Evolutionary conservation across 306 rosid species (phyloP).

Genomic region (Vigna radiata): DNA sequence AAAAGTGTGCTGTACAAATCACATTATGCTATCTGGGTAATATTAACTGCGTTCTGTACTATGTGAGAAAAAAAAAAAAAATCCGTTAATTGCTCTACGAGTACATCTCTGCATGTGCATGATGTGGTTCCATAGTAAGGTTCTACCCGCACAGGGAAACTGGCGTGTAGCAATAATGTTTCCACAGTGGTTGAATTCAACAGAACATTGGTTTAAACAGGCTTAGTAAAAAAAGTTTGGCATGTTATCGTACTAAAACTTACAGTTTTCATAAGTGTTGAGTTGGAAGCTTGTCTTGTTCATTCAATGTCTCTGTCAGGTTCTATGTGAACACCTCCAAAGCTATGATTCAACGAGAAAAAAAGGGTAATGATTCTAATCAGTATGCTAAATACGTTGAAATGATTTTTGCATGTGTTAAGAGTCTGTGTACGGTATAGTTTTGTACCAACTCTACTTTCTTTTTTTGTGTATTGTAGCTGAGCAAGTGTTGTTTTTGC

Average conservation of each 20-base stretch:
- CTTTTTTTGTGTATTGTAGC: conserved; percentile 41
- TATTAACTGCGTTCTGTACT: no score
- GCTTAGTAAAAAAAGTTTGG: neutral
- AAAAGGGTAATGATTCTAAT: neutral
- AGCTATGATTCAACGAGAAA: conserved; percentile 1
- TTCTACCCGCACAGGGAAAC: neutral
- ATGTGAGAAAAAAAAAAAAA: no score
- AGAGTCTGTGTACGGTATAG: neutral
- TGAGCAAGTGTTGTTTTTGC: conserved; percentile 56
- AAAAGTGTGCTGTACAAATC: no score
- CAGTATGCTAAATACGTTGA: neutral
- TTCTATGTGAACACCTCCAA: neutral
- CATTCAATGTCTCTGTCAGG: neutral
- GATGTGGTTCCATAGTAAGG: neutral
- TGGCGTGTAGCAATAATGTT: conserved; percentile 17
- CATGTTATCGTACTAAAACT: neutral
- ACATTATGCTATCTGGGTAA: no score
- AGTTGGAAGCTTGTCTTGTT: neutral
- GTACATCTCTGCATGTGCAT: conserved; percentile 27
- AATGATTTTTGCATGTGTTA: conserved; percentile 22
- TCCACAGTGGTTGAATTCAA: neutral
- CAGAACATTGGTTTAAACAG: neutral
- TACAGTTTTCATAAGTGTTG: neutral
- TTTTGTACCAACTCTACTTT: conserved; percentile 35
- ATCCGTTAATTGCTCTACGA: neutral